Evolutionary conservation across 345 rosid genomes (phyloP), one percentile per base, ranked within the genome.

Genomic region (Isatis tinctoria): DNA sequence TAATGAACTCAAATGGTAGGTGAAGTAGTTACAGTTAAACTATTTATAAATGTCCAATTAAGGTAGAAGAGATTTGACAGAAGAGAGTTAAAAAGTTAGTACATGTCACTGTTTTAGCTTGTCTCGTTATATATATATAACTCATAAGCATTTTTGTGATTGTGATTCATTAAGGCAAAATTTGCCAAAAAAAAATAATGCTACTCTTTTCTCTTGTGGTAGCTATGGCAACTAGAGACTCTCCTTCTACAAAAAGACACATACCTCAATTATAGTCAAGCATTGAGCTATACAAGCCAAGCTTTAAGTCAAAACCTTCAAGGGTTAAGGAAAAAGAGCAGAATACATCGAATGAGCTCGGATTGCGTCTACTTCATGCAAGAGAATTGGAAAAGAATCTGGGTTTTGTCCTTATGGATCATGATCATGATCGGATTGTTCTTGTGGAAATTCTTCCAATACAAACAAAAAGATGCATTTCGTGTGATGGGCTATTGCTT

Each of bases 141-240:
- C 51, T 57, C 45, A 10, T 16, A 10, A 12, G 30, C 51, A 65
- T 17, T 18, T 14, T 48, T 24, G 24, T 48, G 30, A 36, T 28
- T 43, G 41, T 62, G 43, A 54, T 33, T 24, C 37, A 67, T 49
- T 32, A 41, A 32, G 49, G 28, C 32, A 75, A 58, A 44, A 47
- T 56, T 65, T 32, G n/a, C n/a, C 24, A 22, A 22, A 22, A 22
- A 22, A 22, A 22, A 22, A 1, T 67, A 36, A 41, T 61, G 47
- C 44, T 44, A 13, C 53, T 7, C 3, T 58, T 13, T 49, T 10
- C 2, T 65, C 3, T 30, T 24, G 36, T 69, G 35, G 83, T 83
- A 95, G 99, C 88, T 95, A 67, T 92, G 99, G 99, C 99, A 95
- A 83, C 79, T 95, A 57, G 99, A 95, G 86, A 95, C 99, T 3